Percentiles rank a stretch among this genome's conserved stretches.
These are phyloP conservation scores for Coemansia erecta DNA, from an alignment of 192 early-diverging fungal species.

Conservation along the genomic window DNA sequence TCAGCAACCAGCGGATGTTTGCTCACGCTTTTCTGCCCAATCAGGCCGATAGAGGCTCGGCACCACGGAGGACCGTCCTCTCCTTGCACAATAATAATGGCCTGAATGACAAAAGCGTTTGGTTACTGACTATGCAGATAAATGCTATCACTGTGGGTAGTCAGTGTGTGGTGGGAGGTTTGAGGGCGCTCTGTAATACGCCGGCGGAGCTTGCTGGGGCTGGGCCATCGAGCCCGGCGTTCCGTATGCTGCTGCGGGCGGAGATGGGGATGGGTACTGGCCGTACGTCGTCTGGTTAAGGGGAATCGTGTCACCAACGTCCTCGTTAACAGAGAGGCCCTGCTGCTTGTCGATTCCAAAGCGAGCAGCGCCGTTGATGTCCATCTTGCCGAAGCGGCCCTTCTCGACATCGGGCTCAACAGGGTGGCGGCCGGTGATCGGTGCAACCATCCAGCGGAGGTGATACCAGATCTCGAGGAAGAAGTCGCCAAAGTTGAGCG, in stretches of 20 bases:
- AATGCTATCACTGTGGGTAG: too few species aligned
- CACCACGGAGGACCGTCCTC: too few species aligned
- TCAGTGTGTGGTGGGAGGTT: constrained; percentile 1
- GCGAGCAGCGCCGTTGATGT: constrained; percentile 49
- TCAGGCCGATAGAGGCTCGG: too few species aligned
- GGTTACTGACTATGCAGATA: too few species aligned
- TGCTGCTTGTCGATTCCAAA: constrained; percentile 36
- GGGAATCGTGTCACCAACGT: constrained; percentile 32
- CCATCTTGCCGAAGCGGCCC: constrained; percentile 51
- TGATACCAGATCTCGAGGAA: constrained; percentile 50
- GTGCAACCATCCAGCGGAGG: constrained; percentile 36
- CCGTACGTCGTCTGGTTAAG: constrained; percentile 24
- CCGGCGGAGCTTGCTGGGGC: not conserved
- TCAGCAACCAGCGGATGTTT: too few species aligned
- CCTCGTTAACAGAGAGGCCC: constrained; percentile 16
- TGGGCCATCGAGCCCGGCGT: not conserved
- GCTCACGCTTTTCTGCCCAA: too few species aligned
- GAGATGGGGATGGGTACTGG: constrained; percentile 8
- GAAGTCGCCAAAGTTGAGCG: constrained; percentile 52
- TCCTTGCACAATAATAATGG: too few species aligned
- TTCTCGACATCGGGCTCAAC: constrained; percentile 45
- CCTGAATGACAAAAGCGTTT: too few species aligned
- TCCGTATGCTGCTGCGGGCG: constrained; percentile 3
- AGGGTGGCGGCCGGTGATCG: constrained; percentile 26
- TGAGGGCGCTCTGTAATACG: constrained; percentile 2